Evolutionary conservation across 768 basidiomycete species (phyloP).

Genomic region (Termitomyces sp.): DNA sequence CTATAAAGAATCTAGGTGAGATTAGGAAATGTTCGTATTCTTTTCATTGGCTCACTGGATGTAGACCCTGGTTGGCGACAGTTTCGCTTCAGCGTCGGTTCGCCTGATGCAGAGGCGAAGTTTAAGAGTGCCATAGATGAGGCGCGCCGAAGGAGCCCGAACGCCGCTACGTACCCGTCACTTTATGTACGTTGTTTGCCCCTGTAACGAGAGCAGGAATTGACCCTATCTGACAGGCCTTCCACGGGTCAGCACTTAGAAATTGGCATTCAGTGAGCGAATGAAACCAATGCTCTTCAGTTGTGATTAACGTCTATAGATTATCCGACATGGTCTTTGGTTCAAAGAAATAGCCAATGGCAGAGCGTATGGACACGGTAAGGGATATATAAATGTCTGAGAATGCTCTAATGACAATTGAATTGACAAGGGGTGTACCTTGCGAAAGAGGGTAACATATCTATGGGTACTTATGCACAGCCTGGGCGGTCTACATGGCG

Average conservation of each 20-base stretch:
- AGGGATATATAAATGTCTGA: constrained; percentile 2
- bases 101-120: constrained; percentile 69
- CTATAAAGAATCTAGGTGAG: constrained; percentile 51
- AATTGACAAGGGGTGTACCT: constrained; percentile 59
- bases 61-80: constrained; percentile 52
- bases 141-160: constrained; percentile 33
- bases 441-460: constrained; percentile 51
- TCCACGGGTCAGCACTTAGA: constrained; percentile 59
- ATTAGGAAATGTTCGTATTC: background rate
- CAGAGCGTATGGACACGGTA: constrained; percentile 61
- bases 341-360: constrained; percentile 53
- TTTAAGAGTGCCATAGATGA: constrained; percentile 43
- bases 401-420: background rate
- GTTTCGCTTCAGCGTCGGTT: constrained; percentile 68
- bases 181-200: constrained; percentile 33
- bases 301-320: constrained; percentile 30
- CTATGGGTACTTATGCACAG: constrained; percentile 41
- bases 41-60: background rate
- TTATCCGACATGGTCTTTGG: constrained; percentile 72
- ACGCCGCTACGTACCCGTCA: constrained; percentile 44
- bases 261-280: constrained; percentile 66
- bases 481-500: constrained; percentile 38
- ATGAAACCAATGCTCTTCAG: background rate
- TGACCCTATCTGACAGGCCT: constrained; percentile 41
- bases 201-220: background rate